These are phyloP conservation scores for Annulohypoxylon moriforme DNA, from an alignment of 495 filamentous ascomycete species.

Conservation along the genomic window DNA sequence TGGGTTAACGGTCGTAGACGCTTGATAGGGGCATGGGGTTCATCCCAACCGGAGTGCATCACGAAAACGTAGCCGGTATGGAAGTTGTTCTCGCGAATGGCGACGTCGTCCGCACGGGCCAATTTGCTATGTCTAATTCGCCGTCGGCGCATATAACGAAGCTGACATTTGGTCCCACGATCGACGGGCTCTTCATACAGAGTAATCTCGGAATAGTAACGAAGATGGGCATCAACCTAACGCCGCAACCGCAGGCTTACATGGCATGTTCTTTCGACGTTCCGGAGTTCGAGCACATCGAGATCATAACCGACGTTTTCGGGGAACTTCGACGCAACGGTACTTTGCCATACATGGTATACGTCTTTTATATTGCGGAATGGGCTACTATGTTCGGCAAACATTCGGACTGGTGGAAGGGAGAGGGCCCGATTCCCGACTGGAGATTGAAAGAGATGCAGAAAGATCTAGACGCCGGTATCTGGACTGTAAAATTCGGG, in stretches of 20 bases:
- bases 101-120: conserved; percentile 61
- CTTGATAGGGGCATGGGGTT: conserved; percentile 59
- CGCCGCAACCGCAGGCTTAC: conserved; percentile 60
- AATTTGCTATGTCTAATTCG: conserved; percentile 59
- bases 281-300: conserved; percentile 59
- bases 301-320: conserved; percentile 54
- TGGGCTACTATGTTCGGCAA: conserved; percentile 60
- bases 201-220: conserved; percentile 63
- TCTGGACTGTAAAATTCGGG: conserved; percentile 61
- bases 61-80: conserved; percentile 59
- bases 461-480: conserved; percentile 54
- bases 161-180: conserved; percentile 59
- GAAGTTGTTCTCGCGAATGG: conserved; percentile 63
- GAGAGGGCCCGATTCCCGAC: conserved; percentile 59
- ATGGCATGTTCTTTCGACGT: conserved; percentile 63
- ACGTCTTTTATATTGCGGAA: conserved; percentile 60
- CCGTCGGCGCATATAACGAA: conserved; percentile 59
- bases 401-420: conserved; percentile 58
- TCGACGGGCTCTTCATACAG: conserved; percentile 64
- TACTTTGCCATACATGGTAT: conserved; percentile 53
- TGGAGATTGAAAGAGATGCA: conserved; percentile 58
- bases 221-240: conserved; percentile 60
- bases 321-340: conserved; percentile 54
- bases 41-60: conserved; percentile 61
- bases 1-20: conserved; percentile 40